Conservation (phyloP, 1,284 basidiomycete species). For the Polyporus tsugae region DNA sequence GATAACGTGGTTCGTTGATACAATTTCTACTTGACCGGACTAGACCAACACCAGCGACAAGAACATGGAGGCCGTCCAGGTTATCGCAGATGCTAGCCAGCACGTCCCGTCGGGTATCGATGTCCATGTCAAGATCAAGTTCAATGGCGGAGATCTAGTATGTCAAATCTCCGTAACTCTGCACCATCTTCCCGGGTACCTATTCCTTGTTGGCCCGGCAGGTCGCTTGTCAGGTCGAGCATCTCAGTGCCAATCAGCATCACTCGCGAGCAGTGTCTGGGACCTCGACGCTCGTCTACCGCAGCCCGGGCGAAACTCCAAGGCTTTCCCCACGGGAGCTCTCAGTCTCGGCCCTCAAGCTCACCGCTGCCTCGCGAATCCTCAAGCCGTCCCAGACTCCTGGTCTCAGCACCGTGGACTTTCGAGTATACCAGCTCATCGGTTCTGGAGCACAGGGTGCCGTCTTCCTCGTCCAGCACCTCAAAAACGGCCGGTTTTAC, state of each 20-base stretch:
- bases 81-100: constrained; percentile 25
- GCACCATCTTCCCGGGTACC: neutral
- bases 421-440: constrained; percentile 20
- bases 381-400: neutral
- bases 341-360: constrained; percentile 25
- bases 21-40: neutral
- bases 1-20: neutral
- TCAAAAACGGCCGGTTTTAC: constrained; percentile 20
- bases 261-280: constrained; percentile 5
- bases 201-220: neutral
- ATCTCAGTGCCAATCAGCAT: constrained; percentile 11
- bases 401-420: constrained; percentile 7
- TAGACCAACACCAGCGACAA: neutral
- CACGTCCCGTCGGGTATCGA: constrained; percentile 18
- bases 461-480: constrained; percentile 23
- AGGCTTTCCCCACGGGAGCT: constrained; percentile 14
- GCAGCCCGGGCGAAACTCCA: constrained; percentile 1
- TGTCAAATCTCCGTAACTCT: neutral
- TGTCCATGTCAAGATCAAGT: constrained; percentile 27
- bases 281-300: constrained; percentile 20
- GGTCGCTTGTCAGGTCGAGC: constrained; percentile 24
- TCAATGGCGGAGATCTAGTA: constrained; percentile 27
- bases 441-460: constrained; percentile 23
- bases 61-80: constrained; percentile 28
- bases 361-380: constrained; percentile 18